A percentile compares a stretch with the other conserved stretches of the same genome.
These are phyloP conservation scores for Scalesia atractyloides DNA, from an alignment of 129 eudicot species.

Conservation along the genomic window DNA sequence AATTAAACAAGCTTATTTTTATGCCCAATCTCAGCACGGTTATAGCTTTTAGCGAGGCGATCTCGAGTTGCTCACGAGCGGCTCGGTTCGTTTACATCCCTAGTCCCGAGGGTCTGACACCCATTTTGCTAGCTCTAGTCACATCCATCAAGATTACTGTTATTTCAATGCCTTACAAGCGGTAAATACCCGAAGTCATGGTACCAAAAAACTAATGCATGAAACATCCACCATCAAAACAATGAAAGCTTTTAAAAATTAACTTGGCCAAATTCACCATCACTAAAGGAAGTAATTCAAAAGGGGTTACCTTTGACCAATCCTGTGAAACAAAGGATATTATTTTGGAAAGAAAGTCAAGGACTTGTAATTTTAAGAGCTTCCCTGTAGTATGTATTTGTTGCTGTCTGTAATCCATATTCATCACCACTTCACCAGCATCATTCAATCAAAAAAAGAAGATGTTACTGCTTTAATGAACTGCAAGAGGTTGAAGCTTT, in stretches of 20 bases:
- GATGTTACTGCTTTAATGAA: conserved; percentile 1
- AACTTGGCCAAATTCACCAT: background rate
- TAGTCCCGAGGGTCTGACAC: background rate
- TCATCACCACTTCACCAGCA: conserved; percentile 9
- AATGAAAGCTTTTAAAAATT: background rate
- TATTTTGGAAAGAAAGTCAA: conserved; percentile 11
- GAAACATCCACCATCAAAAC: conserved; percentile 3
- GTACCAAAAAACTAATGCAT: background rate
- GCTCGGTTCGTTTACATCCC: background rate
- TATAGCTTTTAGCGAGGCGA: too few species aligned
- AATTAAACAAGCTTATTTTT: too few species aligned
- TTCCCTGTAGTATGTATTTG: background rate
- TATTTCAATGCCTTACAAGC: background rate
- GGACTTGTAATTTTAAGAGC: background rate
- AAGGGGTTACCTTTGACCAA: conserved; percentile 8
- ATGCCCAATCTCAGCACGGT: too few species aligned
- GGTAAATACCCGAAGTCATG: conserved; percentile 6
- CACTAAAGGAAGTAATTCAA: background rate
- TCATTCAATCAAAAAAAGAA: background rate
- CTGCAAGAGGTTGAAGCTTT: conserved; percentile 49
- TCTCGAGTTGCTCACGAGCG: background rate
- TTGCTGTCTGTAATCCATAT: conserved; percentile 7
- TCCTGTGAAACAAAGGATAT: conserved; percentile 19
- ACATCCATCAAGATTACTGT: background rate
- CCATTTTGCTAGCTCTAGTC: background rate